These are phyloP conservation scores for Phytopythium vexans DNA, from an alignment of 352 stramenopile genomes.

Conservation along the genomic window DNA sequence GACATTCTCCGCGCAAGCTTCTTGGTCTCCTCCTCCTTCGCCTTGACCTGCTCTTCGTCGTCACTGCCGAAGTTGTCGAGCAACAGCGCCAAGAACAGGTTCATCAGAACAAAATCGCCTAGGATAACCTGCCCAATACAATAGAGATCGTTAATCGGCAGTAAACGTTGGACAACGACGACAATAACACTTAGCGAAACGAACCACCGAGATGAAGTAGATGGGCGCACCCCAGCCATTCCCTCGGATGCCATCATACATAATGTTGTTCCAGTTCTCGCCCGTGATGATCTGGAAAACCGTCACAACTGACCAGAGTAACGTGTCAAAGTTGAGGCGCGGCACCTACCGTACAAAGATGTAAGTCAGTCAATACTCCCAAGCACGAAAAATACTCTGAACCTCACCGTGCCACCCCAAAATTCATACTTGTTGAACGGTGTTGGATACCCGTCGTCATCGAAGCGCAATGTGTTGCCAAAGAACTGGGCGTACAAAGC, in stretches of 20 bases:
- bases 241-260: conserved; percentile 91
- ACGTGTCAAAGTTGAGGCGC: conserved; percentile 87
- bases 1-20: conserved; percentile 56
- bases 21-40: conserved; percentile 50
- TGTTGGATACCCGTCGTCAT: conserved; percentile 66
- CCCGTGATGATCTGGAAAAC: conserved; percentile 94
- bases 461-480: conserved; percentile 93
- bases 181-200: conserved; percentile 3
- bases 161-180: not conserved
- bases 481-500: conserved; percentile 93
- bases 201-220: conserved; percentile 88
- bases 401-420: conserved; percentile 55
- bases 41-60: conserved; percentile 49
- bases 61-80: conserved; percentile 88
- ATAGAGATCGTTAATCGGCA: not conserved
- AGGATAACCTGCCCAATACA: conserved; percentile 70
- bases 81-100: conserved; percentile 92
- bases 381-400: no score
- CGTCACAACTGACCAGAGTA: conserved; percentile 76
- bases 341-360: conserved; percentile 35
- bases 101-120: conserved; percentile 92
- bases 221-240: conserved; percentile 57
- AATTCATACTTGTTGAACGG: conserved; percentile 45
- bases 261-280: conserved; percentile 94
- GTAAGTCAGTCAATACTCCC: not conserved